phyloP scores from a whole-genome alignment of 192 early-diverging fungal genomes.

The Backusella morwellensis region DNA sequence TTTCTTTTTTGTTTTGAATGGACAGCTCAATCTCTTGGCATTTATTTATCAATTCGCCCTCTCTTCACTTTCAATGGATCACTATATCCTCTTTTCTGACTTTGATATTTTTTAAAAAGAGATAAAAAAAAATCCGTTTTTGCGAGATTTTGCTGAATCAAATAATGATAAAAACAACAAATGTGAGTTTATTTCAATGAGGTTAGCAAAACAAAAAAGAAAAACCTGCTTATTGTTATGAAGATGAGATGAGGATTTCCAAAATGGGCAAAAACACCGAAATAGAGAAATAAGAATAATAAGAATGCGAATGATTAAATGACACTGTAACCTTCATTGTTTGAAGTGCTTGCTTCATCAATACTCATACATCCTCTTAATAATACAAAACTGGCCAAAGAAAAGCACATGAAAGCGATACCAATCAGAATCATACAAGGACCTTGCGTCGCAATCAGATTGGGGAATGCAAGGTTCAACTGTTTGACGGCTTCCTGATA shows the following conservation, averaged over 20 bases:
- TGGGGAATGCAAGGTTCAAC: conserved; percentile 22
- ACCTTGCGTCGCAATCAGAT: conserved; percentile 23
- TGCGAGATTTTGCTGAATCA: background rate
- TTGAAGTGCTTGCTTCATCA: conserved; percentile 1
- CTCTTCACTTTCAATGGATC: background rate
- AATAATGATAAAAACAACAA: no score
- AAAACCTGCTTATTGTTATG: background rate
- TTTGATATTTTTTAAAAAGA: background rate
- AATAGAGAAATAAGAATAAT: background rate
- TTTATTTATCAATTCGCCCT: no score
- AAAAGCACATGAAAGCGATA: conserved; percentile 13
- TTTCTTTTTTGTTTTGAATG: no score
- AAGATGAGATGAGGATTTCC: background rate
- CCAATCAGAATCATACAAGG: conserved; percentile 32
- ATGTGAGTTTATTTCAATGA: background rate
- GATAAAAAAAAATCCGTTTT: background rate
- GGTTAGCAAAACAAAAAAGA: background rate
- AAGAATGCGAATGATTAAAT: background rate
- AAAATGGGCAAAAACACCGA: background rate
- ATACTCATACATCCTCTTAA: conserved; percentile 23
- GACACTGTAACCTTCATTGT: background rate
- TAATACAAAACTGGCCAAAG: conserved; percentile 9
- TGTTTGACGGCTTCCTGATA: conserved; percentile 18
- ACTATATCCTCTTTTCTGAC: background rate
- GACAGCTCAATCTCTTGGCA: no score